phyloP scores from a whole-genome alignment of 2,329 filamentous ascomycete genomes.

The Geosmithia flava region DNA sequence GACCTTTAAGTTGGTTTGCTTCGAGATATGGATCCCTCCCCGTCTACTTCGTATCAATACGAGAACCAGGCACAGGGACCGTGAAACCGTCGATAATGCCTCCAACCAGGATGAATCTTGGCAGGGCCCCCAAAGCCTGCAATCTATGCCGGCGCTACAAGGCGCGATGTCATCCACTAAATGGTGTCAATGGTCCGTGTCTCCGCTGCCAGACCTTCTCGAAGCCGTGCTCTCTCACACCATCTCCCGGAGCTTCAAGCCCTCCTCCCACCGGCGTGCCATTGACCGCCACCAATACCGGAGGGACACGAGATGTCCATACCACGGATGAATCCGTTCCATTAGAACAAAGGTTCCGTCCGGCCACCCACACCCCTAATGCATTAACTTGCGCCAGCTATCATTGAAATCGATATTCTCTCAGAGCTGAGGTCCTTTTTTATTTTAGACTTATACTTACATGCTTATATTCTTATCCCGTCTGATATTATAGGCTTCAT shows the following conservation, averaged over 20 bases:
- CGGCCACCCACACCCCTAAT: too few relatives aligned
- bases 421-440: not conserved
- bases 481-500: not conserved
- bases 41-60: not conserved
- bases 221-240: constrained; percentile 8
- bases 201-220: constrained; percentile 12
- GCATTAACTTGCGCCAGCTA: too few relatives aligned
- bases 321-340: not conserved
- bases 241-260: not conserved
- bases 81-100: not conserved
- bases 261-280: not conserved
- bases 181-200: constrained; percentile 5
- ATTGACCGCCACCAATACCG: not conserved
- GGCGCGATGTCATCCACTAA: constrained; percentile 11
- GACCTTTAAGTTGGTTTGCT: too few relatives aligned
- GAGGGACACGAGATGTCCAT: not conserved
- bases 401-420: too few relatives aligned
- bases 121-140: constrained; percentile 13
- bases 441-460: too few relatives aligned
- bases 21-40: too few relatives aligned
- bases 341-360: not conserved
- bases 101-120: not conserved
- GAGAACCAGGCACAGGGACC: too few relatives aligned
- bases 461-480: not conserved
- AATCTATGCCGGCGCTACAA: constrained; percentile 12